phyloP scores from a whole-genome alignment of 2,329 filamentous ascomycete species.

The Ascochyta viciae-villosae region DNA sequence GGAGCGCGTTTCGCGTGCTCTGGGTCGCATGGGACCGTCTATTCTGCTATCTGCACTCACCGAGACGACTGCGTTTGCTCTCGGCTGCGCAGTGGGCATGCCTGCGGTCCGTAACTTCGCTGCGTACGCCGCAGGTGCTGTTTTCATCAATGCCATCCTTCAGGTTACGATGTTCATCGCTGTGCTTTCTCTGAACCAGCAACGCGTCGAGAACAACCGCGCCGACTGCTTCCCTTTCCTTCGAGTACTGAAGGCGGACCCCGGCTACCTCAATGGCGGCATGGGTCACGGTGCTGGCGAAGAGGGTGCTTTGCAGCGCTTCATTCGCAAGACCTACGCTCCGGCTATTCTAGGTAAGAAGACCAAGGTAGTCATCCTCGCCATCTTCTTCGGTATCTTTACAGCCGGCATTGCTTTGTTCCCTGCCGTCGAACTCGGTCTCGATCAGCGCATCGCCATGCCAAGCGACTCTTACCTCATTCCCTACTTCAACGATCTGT shows the following conservation, averaged over 20 bases:
- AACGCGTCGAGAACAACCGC: conserved; percentile 83
- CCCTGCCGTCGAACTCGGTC: conserved; percentile 81
- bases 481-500: conserved; percentile 94
- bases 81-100: conserved; percentile 96
- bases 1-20: conserved; percentile 80
- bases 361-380: conserved; percentile 76
- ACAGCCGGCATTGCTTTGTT: conserved; percentile 84
- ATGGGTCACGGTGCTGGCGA: conserved; percentile 78
- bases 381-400: conserved; percentile 86
- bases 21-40: conserved; percentile 96
- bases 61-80: conserved; percentile 89
- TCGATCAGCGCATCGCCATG: conserved; percentile 94
- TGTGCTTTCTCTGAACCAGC: conserved; percentile 88
- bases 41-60: conserved; percentile 95
- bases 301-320: conserved; percentile 81
- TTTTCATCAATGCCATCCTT: conserved; percentile 95
- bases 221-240: conserved; percentile 94
- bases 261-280: conserved; percentile 69
- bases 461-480: conserved; percentile 95
- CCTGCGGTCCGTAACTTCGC: conserved; percentile 98
- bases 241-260: conserved; percentile 75
- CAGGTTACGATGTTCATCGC: conserved; percentile 98
- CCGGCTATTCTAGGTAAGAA: conserved; percentile 80
- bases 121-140: conserved; percentile 92
- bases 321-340: conserved; percentile 91